Evolutionary conservation across 2,329 filamentous ascomycete species (phyloP).

Genomic region (Myrmaecium sp.): DNA sequence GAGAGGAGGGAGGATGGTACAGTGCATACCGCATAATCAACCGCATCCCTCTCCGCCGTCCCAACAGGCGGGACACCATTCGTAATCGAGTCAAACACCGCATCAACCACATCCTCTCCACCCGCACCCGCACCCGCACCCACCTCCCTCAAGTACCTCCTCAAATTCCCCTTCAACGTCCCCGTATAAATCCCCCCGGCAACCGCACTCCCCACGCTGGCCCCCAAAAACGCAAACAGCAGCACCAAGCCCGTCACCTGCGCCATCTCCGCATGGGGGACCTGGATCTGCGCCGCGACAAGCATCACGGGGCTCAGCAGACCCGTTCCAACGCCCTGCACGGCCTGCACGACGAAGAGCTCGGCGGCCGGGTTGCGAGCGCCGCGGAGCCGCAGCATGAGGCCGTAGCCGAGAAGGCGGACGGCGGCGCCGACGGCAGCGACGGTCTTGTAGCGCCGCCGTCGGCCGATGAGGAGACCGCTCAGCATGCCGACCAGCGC

Average conservation of each 20-base stretch:
- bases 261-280: conserved; percentile 29
- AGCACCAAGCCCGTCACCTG: conserved; percentile 32
- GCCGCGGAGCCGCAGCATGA: conserved; percentile 33
- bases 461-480: conserved; percentile 26
- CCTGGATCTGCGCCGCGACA: conserved; percentile 28
- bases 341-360: conserved; percentile 30
- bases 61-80: conserved; percentile 23
- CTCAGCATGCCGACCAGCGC: conserved; percentile 24
- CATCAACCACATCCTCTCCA: conserved; percentile 16
- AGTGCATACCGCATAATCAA: conserved; percentile 25
- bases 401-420: conserved; percentile 31
- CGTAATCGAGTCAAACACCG: conserved; percentile 30
- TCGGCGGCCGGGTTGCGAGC: conserved; percentile 27
- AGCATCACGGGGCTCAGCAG: conserved; percentile 27
- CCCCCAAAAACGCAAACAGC: conserved; percentile 25
- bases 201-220: conserved; percentile 22
- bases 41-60: conserved; percentile 21
- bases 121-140: conserved; percentile 10
- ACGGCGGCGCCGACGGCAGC: conserved; percentile 23
- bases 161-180: conserved; percentile 23
- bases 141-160: conserved; percentile 17
- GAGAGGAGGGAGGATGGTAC: too few species aligned
- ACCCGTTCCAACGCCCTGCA: conserved; percentile 32
- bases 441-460: conserved; percentile 31
- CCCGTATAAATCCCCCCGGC: conserved; percentile 35